A percentile compares a stretch with the other conserved stretches of the same genome.
Evolutionary conservation across 495 filamentous ascomycete genomes (phyloP).

Genomic region (Penicillium bialowiezense): DNA sequence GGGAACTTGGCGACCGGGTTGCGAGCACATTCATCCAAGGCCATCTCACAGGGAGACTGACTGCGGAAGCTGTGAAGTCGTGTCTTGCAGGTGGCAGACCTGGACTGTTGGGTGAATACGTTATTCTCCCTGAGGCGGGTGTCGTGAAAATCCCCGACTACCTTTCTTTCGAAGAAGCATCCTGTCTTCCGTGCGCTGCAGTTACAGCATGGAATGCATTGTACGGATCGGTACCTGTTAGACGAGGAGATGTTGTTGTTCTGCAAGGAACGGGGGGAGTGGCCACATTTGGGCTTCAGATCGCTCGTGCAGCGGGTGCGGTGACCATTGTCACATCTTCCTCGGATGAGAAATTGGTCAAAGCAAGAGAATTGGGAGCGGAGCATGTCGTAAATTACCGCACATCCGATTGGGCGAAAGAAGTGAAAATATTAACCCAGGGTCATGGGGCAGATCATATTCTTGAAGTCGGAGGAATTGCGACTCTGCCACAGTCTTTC

Average conservation of each 20-base stretch:
- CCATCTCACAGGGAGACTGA: slow-evolving; percentile 39
- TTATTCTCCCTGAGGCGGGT: slow-evolving; percentile 21
- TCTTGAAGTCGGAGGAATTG: slow-evolving; percentile 48
- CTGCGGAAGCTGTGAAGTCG: slow-evolving; percentile 24
- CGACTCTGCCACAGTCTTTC: slow-evolving; percentile 39
- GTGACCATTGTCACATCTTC: slow-evolving; percentile 28
- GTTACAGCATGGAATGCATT: slow-evolving; percentile 43
- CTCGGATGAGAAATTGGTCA: slow-evolving; percentile 23
- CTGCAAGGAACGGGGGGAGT: slow-evolving; percentile 38
- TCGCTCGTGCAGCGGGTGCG: slow-evolving; percentile 21
- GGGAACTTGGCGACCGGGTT: slow-evolving; percentile 44
- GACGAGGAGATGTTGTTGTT: slow-evolving; percentile 28
- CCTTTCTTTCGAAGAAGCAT: slow-evolving; percentile 27
- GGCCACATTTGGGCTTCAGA: slow-evolving; percentile 21
- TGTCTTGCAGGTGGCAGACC: slow-evolving; percentile 35
- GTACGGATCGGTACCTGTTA: slow-evolving; percentile 17
- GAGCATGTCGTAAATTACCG: slow-evolving; percentile 26
- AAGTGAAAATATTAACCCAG: slow-evolving; percentile 23
- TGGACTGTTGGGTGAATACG: slow-evolving; percentile 42
- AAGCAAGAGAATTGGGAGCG: slow-evolving; percentile 19
- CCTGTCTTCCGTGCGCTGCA: slow-evolving; percentile 31
- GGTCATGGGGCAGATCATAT: slow-evolving; percentile 34
- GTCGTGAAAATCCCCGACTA: slow-evolving; percentile 27
- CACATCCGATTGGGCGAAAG: slow-evolving; percentile 27
- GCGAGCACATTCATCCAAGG: slow-evolving; percentile 39